Base-by-base conservation (phyloP, 352 stramenopile species). In the Pythium oligandrum region DNA sequence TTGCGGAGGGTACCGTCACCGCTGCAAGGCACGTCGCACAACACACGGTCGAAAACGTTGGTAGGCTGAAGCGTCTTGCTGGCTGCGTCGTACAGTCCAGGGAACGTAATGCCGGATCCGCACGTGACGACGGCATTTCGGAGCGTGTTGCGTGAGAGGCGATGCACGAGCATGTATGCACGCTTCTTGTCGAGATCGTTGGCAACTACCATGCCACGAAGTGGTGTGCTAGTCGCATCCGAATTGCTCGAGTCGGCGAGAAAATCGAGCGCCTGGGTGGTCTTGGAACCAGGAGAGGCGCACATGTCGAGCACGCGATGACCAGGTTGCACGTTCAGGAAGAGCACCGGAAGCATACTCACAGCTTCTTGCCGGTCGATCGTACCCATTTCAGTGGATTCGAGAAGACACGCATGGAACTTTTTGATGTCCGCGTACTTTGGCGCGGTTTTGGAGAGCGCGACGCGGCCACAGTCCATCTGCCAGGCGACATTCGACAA, bases 221-320 rank as follows among this genome's bases (percentile, higher is more conserved):
- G 8, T 33, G 6, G n/a, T 39, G 65, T 69, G 54, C 38, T 34
- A 4, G 60, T 44, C 4, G 37, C 26, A 4, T 55, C 35, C 17
- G 47, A 38, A 4, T 40, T 36, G 2, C 17, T 36, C 3, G 36
- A 35, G 35, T 48, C 30, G 11, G 83, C 55, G 37, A 94, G 57
- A 40, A 93, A 86, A 51, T 98, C 97, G 12, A 99, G 75, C 48
- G 99, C 78, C 69, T 99, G 97, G 42, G 90, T 97, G 30, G 98
- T 99, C 70, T 99, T 99, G 44, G 89, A 98, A 11, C 98, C 98
- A 0, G 98, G 98, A n/a, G 97, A 98, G 10, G 98, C 97, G 57
- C 83, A 93, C 81, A 95, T 92, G 55, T 95, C 82, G 32, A 93
- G 67, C 44, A 91, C 81, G 36, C 55, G 64, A 56, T 98, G 82